A percentile compares a stretch with the other conserved stretches of the same genome.
Conservation (phyloP, 768 basidiomycete genomes). For the Lactarius psammicola region DNA sequence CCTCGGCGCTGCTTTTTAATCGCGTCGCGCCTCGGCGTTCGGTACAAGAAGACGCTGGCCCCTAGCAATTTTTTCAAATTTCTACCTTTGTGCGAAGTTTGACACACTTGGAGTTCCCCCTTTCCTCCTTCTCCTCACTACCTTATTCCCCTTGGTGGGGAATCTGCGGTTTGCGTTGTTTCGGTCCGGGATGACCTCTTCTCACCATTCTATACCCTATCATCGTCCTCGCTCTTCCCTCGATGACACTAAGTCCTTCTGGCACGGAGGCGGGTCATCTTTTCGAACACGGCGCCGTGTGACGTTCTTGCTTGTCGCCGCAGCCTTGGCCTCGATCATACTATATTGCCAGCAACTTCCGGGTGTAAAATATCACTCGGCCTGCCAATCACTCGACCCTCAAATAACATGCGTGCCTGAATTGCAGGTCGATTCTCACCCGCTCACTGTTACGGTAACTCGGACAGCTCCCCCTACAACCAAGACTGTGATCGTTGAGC, state of each 20-base stretch:
- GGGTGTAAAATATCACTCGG: background rate
- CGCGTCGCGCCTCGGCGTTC: too few species aligned
- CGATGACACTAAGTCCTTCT: background rate
- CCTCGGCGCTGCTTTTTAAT: too few species aligned
- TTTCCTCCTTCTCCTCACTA: background rate
- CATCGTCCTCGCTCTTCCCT: background rate
- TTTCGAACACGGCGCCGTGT: conserved; percentile 11
- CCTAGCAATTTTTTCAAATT: too few species aligned
- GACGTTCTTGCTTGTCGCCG: conserved; percentile 5
- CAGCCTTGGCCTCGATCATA: background rate
- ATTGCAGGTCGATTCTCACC: background rate
- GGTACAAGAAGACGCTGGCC: too few species aligned
- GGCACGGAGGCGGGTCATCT: background rate
- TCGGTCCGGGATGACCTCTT: background rate
- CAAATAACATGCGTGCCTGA: background rate
- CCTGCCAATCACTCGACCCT: background rate
- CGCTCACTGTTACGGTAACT: background rate
- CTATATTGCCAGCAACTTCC: background rate
- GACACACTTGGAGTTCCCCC: background rate
- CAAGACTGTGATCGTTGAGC: conserved; percentile 3
- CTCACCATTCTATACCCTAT: background rate
- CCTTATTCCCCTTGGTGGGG: background rate
- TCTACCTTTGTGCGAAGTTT: too few species aligned
- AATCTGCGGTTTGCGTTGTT: background rate
- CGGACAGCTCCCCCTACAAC: conserved; percentile 5